Evolutionary conservation across 345 rosid genomes (phyloP), one percentile per base, ranked within the genome.

Genomic region (Citrus australasica): DNA sequence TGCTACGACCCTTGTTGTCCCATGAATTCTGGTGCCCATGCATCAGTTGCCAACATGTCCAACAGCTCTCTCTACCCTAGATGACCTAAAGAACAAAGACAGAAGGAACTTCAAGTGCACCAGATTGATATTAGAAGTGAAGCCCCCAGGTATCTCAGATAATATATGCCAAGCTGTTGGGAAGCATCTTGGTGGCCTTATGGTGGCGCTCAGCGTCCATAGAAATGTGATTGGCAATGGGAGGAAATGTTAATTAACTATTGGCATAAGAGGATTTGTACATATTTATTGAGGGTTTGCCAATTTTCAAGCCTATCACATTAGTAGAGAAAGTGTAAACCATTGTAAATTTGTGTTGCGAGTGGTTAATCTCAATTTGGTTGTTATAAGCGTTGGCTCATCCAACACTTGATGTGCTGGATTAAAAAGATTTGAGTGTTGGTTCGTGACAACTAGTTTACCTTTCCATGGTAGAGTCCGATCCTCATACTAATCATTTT

Each of bases 61-160:
- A 58, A 89, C 51, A 92, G 98, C 78, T 91, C 97, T 74, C 91
- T 93, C 77, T 80, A 83, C 37, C 90, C 97, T 17, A 90, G 98
- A 89, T 93, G 90, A 91, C 76, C 70, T 10, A 27, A 33, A 24
- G 53, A 79, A 46, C 46, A 61, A 66, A 27, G 22, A 66, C 35
- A 35, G 30, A 16, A 21, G 28, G 56, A 16, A 46, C 37, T 51
- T 46, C 51, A 33, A 33, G 51, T 3, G 67, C 32, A 24, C 25
- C 38, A 48, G 37, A 66, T 22, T 53, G 70, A 59, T 10, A 16
- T 5, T 11, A 46, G 3, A 40, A n/a, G 46, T 8, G 63, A 61
- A 33, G 53, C 58, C 60, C 66, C 28, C 53, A 4, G 13, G 42
- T 27, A 80, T 77, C 69, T 40, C 66, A 70, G 73, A 62, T 37